Base-by-base conservation (phyloP, 352 stramenopile species). In the Globisporangium paddicum region DNA sequence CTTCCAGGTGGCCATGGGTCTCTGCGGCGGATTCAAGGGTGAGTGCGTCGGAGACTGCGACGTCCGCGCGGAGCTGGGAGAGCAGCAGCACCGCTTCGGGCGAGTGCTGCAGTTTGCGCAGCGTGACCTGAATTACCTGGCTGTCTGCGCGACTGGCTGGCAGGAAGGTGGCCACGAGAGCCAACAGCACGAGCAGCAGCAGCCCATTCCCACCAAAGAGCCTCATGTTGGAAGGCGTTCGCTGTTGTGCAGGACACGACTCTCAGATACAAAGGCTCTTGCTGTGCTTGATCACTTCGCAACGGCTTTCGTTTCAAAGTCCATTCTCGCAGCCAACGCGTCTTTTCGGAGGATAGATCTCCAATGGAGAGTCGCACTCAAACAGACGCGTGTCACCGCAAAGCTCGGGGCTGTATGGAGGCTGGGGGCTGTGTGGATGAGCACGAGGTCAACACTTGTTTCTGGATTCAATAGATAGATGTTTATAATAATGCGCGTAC, bases 401-500 rank as follows among this genome's bases (percentile, higher is more conserved):
- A 46, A 35, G 10, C 50, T 57, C 21, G 50, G 8, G 9, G 26
- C 28, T 40, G 18, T 9, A n/a, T n/a, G n/a, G n/a, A n/a, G n/a
- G n/a, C n/a, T n/a, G n/a, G n/a, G n/a, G n/a, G n/a, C n/a, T n/a
- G n/a, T n/a, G n/a, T 35, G 3, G 16, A 23, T 11, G 28, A 40
- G 16, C 38, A 58, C 30, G 38, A 30, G 23, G 52, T 35, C 50
- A 56, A 56, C 45, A 56, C 30, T 45, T 10, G n/a, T 34, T 55
- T 34, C 6, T 44, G 38, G 45, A 37, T 50, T 58, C 21, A 58
- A 58, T 58, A 58, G 52, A 58, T 58, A 58, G 25, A 25, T 21
- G 48, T 41, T 50, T 58, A 58, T 58, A 58, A 40, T 58, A 57
- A 37, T 18, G 47, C 32, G 38, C 10, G 41, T n/a, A 38, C 46